Evolutionary conservation across 805 yeast genomes (phyloP), one percentile per base, ranked within the genome.

Genomic region (Pichia insulana): DNA sequence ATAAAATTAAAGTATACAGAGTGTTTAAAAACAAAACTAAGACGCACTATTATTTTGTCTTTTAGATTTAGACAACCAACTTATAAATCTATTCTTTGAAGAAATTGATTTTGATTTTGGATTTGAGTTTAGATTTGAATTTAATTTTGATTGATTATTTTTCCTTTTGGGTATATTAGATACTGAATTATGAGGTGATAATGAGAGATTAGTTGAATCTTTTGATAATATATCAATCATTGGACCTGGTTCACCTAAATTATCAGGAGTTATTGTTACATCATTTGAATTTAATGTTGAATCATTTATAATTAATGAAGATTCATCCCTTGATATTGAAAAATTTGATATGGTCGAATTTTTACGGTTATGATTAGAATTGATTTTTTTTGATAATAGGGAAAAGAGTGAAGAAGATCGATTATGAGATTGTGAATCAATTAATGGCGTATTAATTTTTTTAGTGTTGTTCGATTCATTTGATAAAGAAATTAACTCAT

Each of bases 241-340:
- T n/a, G 64, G 64, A 12, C 64, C 64, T 4, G 64, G 64, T 39
- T 60, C 63, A 33, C 64, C 64, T 13, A 59, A 22, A n/a, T 36
- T 36, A 13, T 55, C 59, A 28, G 50, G 58, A 8, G 57, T 55
- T 26, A 58, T 34, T 5, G 61, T 57, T 18, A 46, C 42, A 39
- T 58, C 58, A 40, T 58, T 60, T 12, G 31, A 7, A 31, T 43
- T 46, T n/a, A 56, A 37, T 1, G 59, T 55, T 0, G 52, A 35
- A 35, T 57, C 58, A 34, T 53, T 54, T 13, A 32, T 36, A 34
- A 55, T 47, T 7, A 58, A 56, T 5, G 56, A 36, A 9, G 56
- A 43, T 39, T 55, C 61, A 41, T 57, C 59, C 3, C 54, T 56
- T 12, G 62, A 50, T 28, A 58, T 41, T 55, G 58, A 19, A 43